Base-by-base conservation (phyloP, 1,284 basidiomycete genomes). In the Sutorius eximius region DNA sequence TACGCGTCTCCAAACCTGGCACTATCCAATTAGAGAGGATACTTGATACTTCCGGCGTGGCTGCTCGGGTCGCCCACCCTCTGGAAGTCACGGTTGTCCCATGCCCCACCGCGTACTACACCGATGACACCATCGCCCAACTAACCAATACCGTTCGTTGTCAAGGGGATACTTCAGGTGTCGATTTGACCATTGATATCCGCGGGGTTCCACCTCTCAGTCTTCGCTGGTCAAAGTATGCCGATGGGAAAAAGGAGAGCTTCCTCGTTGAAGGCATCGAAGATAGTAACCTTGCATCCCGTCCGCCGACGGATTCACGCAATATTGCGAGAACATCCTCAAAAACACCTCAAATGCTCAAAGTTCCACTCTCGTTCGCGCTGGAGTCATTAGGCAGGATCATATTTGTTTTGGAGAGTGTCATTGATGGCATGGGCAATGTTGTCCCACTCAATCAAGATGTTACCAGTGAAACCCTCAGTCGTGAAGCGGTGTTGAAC, bases 181-280 rank as follows among this genome's bases (percentile, higher is more conserved):
- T 86, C 12, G 75, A 86, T 55, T 74, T 91, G 46, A 77, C 76
- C 53, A 86, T 94, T 62, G 78, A 86, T 55, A 86, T 91, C 8
- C 78, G 77, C 55, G 93, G 93, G 8, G 86, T 93, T 1, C 87
- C 91, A 20, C 88, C 92, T 5, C 77, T 95, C 58, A 87, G 83
- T 62, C 77, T 93, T 46, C 80, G 82, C 38, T 95, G 91, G 90
- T 79, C 82, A 63, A 85, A 85, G 65, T 81, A 85, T 42, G 72
- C 85, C 53, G 81, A 87, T 62, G 81, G 82, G 40, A 76, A 77
- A 55, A 75, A 76, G 49, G 86, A 92, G 62, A 75, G 81, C 42
- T 91, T 89, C 53, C 74, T 87, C 29, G 89, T 94, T 11, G 91
- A 94, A 67, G 91, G 91, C 2, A 93, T 95, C 51, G 89, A 93